Conservation (phyloP, 345 rosid genomes). For the Eucalyptus tenuipes region DNA sequence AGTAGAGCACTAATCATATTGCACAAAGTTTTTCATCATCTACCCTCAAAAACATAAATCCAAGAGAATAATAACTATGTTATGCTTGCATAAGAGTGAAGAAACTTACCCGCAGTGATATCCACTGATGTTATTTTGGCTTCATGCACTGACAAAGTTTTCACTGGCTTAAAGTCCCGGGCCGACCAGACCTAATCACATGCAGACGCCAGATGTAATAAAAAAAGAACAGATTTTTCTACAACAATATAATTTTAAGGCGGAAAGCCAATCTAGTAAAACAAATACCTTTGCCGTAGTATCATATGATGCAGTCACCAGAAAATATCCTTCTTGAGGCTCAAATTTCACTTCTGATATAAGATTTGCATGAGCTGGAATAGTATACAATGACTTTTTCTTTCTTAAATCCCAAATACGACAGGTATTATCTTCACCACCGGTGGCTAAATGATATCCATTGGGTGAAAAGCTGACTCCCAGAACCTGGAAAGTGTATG, state of each 20-base stretch:
- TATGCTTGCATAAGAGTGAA: not conserved
- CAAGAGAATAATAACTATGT: not conserved
- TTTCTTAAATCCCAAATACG: conserved; percentile 95
- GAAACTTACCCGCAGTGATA: conserved; percentile 34
- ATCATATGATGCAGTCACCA: conserved; percentile 93
- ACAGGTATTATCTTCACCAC: conserved; percentile 93
- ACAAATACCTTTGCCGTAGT: conserved; percentile 68
- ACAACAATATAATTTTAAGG: not conserved
- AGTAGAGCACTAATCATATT: not conserved
- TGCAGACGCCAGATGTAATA: not conserved
- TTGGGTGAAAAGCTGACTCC: conserved; percentile 86
- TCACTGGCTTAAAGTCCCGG: conserved; percentile 77
- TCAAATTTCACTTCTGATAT: conserved; percentile 88
- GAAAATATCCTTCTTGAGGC: conserved; percentile 91
- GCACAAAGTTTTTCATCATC: not conserved
- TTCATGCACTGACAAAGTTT: conserved; percentile 70
- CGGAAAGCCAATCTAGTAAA: not conserved
- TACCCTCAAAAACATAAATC: not conserved
- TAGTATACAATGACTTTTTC: conserved; percentile 62
- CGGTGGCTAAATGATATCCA: conserved; percentile 94
- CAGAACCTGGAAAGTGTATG: conserved; percentile 43
- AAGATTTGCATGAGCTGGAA: conserved; percentile 94
- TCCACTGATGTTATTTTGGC: conserved; percentile 69
- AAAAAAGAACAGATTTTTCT: not conserved
- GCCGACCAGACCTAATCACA: conserved; percentile 82